Conservation (phyloP, 768 basidiomycete species). For the Mycena olivaceomarginata region DNA sequence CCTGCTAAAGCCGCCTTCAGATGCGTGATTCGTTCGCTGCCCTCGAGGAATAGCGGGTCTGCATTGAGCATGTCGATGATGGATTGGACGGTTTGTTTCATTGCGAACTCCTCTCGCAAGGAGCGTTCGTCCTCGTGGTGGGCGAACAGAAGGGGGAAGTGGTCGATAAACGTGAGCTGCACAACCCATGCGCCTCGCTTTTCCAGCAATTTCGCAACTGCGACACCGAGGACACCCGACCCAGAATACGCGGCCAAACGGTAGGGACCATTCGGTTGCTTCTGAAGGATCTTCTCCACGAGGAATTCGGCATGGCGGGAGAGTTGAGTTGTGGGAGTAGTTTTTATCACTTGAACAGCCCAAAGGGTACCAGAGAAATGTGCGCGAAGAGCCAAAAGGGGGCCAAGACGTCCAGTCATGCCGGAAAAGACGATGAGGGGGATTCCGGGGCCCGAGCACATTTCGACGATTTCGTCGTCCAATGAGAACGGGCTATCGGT, state of each 20-base stretch:
- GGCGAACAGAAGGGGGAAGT: neutral
- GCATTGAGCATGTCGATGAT: neutral
- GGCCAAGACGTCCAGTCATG: neutral
- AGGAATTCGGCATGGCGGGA: neutral
- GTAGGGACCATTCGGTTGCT: slow-evolving; percentile 13
- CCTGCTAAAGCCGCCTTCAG: neutral
- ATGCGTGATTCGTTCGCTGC: neutral
- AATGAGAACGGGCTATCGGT: too few relatives aligned
- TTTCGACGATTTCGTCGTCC: slow-evolving; percentile 8
- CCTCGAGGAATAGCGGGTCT: neutral
- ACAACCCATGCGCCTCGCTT: neutral
- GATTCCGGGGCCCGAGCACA: neutral
- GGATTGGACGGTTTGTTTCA: neutral
- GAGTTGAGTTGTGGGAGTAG: neutral
- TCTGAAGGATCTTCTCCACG: slow-evolving; percentile 1
- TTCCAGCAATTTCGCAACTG: slow-evolving; percentile 14
- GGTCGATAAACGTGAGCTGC: slow-evolving; percentile 9
- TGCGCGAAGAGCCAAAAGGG: neutral
- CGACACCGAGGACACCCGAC: neutral
- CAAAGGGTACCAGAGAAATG: slow-evolving; percentile 11
- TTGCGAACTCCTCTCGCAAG: neutral
- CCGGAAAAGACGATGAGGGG: slow-evolving; percentile 28
- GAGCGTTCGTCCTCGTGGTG: neutral
- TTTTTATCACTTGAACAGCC: slow-evolving; percentile 12
- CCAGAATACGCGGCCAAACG: slow-evolving; percentile 13